Evolutionary conservation across 495 filamentous ascomycete genomes (phyloP), one percentile per base, ranked within the genome.

Genomic region (Halenospora varia): DNA sequence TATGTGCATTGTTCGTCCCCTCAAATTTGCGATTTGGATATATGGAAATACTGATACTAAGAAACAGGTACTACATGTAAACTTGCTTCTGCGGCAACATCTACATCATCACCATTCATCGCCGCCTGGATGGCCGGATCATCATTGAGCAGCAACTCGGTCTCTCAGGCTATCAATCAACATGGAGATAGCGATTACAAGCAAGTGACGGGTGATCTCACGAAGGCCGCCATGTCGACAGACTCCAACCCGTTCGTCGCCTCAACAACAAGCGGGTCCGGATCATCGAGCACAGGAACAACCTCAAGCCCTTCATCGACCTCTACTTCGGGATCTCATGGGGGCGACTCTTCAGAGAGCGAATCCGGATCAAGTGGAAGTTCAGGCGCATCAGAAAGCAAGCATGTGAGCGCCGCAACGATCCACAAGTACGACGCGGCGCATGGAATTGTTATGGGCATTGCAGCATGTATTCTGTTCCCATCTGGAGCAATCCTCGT

Each of bases 151-250:
- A 79, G 81, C n/a, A 73, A 77, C 10, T 76, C 75, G 51, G 42
- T 62, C 2, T 68, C 68, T 3, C 78, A 75, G 0, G 55, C 53
- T 13, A 84, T 96, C 57, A 29, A 25, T 8, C 74, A 84, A 55
- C 90, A 88, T 55, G 77, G 85, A 86, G 74, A 70, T 51, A 79
- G 81, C 49, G 68, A 65, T 24, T 89, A 92, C 61, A 86, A 57
- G 44, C 58, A 61, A 47, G 88, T 88, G 66, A 56, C 51, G 0
- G 74, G 88, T 55, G 79, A 88, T 57, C 63, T 89, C 17, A 52
- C 51, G 0, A 17, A 25, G 10, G 57, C 56, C 15, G 22, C 45
- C 3, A 20, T 59, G 11, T 52, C 56, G 11, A 74, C 70, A 44
- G 80, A 82, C 48, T 68, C 67, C 25, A 90, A 93, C 62, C 88